Evolutionary conservation across 2,329 filamentous ascomycete species (phyloP), one percentile per base, ranked within the genome.

Genomic region (Diaporthe caulivora): DNA sequence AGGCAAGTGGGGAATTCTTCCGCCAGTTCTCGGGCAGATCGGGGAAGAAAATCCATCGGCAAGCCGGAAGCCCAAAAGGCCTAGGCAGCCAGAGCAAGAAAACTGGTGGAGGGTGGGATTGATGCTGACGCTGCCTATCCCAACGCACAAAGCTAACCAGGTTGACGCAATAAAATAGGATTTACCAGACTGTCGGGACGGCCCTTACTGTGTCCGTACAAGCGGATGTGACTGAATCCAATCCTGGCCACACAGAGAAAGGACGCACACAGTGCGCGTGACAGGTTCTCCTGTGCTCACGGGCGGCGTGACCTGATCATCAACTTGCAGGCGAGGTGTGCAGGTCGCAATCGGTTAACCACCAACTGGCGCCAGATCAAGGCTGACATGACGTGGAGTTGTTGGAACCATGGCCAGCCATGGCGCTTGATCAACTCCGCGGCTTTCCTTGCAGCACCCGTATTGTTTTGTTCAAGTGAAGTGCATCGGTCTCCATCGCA

Each of bases 181-280:
- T 44, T 58, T 72, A 72, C 72, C 72, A 74, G 53, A 72, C 69
- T 74, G 72, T 68, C 72, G 72, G 72, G 72, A 54, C 70, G 51
- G 44, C 53, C 42, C 72, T 72, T 72, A 54, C 72, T 62, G 42
- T 3, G 40, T 31, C 31, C 2, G 53, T 62, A n/a, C 70, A 74
- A 71, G 72, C 49, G 42, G 58, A 40, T 54, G 60, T 74, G 69
- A 74, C 54, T n/a, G 60, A 44, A 55, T 24, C 29, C 53, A 37
- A 49, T 40, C 40, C 11, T 40, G 57, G 60, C 34, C 70, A 49
- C n/a, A 54, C 53, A 53, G 55, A 62, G 34, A 37, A 55, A 29
- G 7, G 21, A 17, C 18, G 34, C 47, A 51, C 62, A 65, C 62
- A 51, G 44, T 65, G 44, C 37, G 37, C 29, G 62, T 37, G 21